Evolutionary conservation across 805 yeast species (phyloP).

Genomic region (Myxozyma mucilagina): DNA sequence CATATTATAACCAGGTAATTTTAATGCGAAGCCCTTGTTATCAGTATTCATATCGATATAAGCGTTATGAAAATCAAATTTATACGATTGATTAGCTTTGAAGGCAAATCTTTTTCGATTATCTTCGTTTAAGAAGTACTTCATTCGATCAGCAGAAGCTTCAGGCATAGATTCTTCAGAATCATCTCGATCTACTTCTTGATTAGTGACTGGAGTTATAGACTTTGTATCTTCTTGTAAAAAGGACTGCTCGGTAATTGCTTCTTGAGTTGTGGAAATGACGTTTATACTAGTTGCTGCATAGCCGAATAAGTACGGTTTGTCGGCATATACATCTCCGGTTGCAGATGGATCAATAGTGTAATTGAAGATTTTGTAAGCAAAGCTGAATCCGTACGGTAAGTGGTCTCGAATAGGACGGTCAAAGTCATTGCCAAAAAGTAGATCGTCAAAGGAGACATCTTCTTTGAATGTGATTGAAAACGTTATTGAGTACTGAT

Average conservation of each 20-base stretch:
- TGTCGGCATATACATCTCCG: slow-evolving; percentile 60
- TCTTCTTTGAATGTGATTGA: slow-evolving; percentile 45
- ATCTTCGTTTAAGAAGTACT: slow-evolving; percentile 45
- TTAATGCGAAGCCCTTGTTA: slow-evolving; percentile 49
- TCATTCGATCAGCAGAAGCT: slow-evolving; percentile 45
- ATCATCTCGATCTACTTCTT: not conserved
- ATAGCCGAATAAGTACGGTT: slow-evolving; percentile 64
- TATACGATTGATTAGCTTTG: slow-evolving; percentile 44
- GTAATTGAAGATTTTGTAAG: slow-evolving; percentile 57
- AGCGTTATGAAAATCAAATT: slow-evolving; percentile 57
- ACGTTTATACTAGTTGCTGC: slow-evolving; percentile 58
- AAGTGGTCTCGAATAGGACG: slow-evolving; percentile 58
- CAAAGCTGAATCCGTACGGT: slow-evolving; percentile 58
- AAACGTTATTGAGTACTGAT: slow-evolving; percentile 44
- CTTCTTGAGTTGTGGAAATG: not conserved
- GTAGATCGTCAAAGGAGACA: slow-evolving; percentile 43
- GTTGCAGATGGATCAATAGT: slow-evolving; percentile 64
- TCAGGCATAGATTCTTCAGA: slow-evolving; percentile 6
- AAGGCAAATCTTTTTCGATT: slow-evolving; percentile 48
- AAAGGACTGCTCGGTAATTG: not conserved
- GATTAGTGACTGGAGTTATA: not conserved
- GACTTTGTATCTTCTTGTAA: slow-evolving; percentile 13
- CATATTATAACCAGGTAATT: slow-evolving; percentile 51
- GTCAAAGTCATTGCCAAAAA: slow-evolving; percentile 71
- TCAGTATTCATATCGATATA: slow-evolving; percentile 49